phyloP scores from a whole-genome alignment of 805 yeast genomes.

The Lachancea thermotolerans region DNA sequence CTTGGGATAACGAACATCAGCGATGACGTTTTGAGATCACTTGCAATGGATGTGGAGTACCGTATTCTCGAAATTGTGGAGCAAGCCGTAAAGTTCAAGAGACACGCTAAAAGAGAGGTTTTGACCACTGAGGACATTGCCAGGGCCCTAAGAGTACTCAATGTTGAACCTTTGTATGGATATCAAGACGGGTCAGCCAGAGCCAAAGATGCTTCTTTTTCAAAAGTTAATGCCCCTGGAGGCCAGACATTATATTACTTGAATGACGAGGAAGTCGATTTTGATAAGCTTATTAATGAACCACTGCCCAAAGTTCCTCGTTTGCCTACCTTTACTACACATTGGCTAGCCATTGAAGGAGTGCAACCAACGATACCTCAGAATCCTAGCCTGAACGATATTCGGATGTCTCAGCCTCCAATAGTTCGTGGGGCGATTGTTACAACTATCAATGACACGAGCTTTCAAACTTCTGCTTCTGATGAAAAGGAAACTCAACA shows the following conservation, averaged over 20 bases:
- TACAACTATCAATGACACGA: conserved; percentile 48
- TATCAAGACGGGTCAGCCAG: conserved; percentile 46
- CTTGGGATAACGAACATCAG: conserved; percentile 71
- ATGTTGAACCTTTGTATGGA: conserved; percentile 91
- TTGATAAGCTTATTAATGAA: conserved; percentile 86
- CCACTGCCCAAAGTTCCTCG: conserved; percentile 95
- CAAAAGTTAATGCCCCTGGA: conserved; percentile 81
- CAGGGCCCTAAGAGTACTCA: conserved; percentile 73
- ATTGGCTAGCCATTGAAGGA: conserved; percentile 97
- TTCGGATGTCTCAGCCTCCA: conserved; percentile 64
- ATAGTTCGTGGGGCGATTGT: conserved; percentile 77
- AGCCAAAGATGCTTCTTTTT: conserved; percentile 61
- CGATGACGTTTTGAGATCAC: conserved; percentile 87
- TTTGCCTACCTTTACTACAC: conserved; percentile 86
- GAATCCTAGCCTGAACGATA: conserved; percentile 76
- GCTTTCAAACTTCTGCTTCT: conserved; percentile 30
- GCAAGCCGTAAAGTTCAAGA: conserved; percentile 92
- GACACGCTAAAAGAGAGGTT: conserved; percentile 82
- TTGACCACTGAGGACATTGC: conserved; percentile 76
- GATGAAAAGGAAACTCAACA: conserved; percentile 22
- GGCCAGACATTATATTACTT: conserved; percentile 91
- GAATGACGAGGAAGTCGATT: conserved; percentile 89
- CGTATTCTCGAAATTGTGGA: conserved; percentile 92
- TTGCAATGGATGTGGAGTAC: conserved; percentile 99
- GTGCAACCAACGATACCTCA: conserved; percentile 97